Percentiles rank a stretch among this genome's conserved stretches.
phyloP scores from a whole-genome alignment of 2,329 filamentous ascomycete genomes.

The Pseudogymnoascus sp. region DNA sequence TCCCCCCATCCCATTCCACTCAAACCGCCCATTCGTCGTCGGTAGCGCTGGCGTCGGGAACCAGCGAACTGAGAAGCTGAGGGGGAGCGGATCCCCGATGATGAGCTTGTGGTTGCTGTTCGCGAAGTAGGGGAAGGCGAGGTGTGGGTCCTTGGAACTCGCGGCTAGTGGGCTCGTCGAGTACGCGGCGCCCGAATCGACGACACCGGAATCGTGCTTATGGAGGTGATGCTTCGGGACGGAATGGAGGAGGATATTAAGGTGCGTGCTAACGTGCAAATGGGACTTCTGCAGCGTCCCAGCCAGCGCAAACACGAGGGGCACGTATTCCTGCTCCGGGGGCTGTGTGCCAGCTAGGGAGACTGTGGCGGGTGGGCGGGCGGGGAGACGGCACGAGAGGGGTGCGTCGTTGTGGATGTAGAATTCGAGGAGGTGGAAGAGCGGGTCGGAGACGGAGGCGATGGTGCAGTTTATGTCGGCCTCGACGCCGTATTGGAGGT shows the following conservation, averaged over 20 bases:
- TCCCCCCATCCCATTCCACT: conserved; percentile 57
- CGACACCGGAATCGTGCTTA: conserved; percentile 63
- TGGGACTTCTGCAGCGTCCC: conserved; percentile 85
- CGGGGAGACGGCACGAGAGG: conserved; percentile 79
- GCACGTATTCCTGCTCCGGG: conserved; percentile 59
- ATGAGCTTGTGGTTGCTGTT: conserved; percentile 44
- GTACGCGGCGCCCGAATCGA: conserved; percentile 84
- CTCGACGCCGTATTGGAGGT: conserved; percentile 79
- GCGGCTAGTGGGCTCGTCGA: conserved; percentile 60
- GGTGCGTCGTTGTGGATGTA: conserved; percentile 97
- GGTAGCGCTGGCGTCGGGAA: conserved; percentile 68
- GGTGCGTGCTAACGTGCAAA: conserved; percentile 78
- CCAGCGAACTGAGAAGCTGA: conserved; percentile 79
- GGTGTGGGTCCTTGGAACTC: conserved; percentile 38
- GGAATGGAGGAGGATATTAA: conserved; percentile 79
- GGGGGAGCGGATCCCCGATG: conserved; percentile 75
- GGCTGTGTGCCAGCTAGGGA: conserved; percentile 39
- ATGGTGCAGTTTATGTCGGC: conserved; percentile 79
- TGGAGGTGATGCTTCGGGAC: conserved; percentile 52
- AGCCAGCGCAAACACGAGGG: conserved; percentile 79
- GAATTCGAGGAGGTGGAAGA: conserved; percentile 90
- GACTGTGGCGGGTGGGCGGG: conserved; percentile 55
- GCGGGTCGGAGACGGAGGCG: conserved; percentile 64
- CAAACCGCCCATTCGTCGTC: conserved; percentile 54
- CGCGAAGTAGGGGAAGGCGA: background rate